These are phyloP conservation scores for Populus hybrid DNA, from an alignment of 441 rosid genomes.

Conservation along the genomic window DNA sequence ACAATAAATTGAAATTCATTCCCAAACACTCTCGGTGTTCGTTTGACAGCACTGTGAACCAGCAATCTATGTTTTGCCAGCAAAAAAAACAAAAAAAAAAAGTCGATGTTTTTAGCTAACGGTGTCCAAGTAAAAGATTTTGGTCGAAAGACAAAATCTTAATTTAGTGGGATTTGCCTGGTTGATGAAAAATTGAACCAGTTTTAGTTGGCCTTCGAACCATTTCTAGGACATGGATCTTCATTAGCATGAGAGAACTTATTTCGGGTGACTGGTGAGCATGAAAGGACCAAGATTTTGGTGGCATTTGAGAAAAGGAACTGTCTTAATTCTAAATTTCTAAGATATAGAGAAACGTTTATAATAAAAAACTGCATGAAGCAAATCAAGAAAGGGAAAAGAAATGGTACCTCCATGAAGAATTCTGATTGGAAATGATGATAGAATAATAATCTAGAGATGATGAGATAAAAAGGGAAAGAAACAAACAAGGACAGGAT, in stretches of 20 bases:
- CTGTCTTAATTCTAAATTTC: neutral
- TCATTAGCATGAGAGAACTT: neutral
- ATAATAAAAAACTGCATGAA: neutral
- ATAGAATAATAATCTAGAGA: neutral
- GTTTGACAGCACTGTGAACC: neutral
- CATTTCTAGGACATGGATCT: neutral
- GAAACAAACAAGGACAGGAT: neutral
- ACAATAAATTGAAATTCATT: too few species aligned
- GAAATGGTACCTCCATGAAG: constrained; percentile 20
- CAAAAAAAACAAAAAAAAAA: too few species aligned
- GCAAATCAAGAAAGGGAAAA: neutral
- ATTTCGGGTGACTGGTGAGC: neutral
- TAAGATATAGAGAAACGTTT: too few species aligned
- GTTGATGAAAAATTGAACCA: too few species aligned
- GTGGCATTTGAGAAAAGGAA: too few species aligned
- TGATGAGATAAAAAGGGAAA: neutral
- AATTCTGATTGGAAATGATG: neutral
- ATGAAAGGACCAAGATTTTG: neutral
- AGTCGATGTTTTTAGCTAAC: too few species aligned
- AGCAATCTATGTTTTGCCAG: neutral
- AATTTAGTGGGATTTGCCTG: too few species aligned
- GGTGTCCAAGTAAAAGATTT: neutral
- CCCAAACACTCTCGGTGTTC: neutral
- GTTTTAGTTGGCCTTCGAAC: neutral
- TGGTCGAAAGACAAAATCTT: neutral